Percentiles rank a stretch among this genome's conserved stretches.
Evolutionary conservation across 768 basidiomycete species (phyloP).

Genomic region (Suillus luteus): DNA sequence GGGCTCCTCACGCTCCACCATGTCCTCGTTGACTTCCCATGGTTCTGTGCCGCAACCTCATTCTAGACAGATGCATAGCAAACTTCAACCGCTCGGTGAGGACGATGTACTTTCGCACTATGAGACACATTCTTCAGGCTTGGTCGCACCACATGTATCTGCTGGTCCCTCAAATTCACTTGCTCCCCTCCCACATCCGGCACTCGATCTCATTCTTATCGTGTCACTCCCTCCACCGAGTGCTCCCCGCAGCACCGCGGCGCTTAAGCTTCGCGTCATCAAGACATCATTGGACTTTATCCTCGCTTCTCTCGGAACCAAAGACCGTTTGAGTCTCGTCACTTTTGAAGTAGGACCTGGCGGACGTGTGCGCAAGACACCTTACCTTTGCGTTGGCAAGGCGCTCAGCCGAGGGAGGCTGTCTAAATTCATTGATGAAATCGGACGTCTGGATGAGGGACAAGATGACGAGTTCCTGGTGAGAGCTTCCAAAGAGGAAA

Average conservation of each 20-base stretch:
- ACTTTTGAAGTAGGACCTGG: conserved; percentile 89
- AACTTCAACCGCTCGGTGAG: conserved; percentile 68
- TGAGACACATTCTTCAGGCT: conserved; percentile 47
- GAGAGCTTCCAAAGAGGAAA: conserved; percentile 82
- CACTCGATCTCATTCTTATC: conserved; percentile 91
- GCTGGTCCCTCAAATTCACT: conserved; percentile 80
- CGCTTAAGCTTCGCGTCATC: conserved; percentile 88
- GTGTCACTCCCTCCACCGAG: conserved; percentile 80
- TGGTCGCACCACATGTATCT: conserved; percentile 73
- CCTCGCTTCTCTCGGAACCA: conserved; percentile 69
- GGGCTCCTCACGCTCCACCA: conserved; percentile 63
- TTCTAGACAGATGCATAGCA: conserved; percentile 38
- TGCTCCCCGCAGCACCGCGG: conserved; percentile 74
- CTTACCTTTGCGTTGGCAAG: conserved; percentile 78
- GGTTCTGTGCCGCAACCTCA: conserved; percentile 50
- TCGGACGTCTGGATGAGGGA: conserved; percentile 45
- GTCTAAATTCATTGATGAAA: conserved; percentile 76
- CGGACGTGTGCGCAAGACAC: conserved; percentile 88
- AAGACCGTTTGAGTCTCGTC: conserved; percentile 86
- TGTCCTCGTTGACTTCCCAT: conserved; percentile 76
- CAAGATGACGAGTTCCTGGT: conserved; percentile 66
- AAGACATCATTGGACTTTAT: conserved; percentile 86
- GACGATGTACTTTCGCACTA: conserved; percentile 67
- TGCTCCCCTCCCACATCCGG: conserved; percentile 79
- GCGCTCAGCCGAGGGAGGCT: conserved; percentile 69